These are phyloP conservation scores for Prunus kanzakura DNA, from an alignment of 306 rosid genomes.

Conservation along the genomic window DNA sequence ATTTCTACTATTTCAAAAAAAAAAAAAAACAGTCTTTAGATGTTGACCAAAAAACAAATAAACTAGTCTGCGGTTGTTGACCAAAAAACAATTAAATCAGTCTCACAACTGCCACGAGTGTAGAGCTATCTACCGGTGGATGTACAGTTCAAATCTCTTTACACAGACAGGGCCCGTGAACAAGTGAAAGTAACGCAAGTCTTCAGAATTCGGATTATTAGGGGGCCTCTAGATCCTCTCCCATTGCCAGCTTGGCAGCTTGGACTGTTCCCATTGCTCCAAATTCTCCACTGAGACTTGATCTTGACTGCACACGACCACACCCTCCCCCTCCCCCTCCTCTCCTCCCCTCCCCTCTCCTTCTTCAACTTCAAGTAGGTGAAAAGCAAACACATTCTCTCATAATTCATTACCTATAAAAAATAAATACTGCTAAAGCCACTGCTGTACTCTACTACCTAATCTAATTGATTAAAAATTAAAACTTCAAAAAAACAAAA, in stretches of 20 bases:
- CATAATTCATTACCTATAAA: neutral
- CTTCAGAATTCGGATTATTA: neutral
- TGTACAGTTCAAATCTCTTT: neutral
- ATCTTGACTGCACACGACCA: conserved; percentile 48
- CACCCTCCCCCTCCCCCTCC: conserved; percentile 2
- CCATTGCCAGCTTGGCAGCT: conserved; percentile 8
- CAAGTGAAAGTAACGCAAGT: neutral
- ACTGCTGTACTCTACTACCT: conserved; percentile 53
- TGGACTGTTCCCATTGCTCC: conserved; percentile 28
- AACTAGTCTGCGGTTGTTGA: too few species aligned
- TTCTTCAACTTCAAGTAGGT: conserved; percentile 43
- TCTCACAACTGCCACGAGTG: neutral
- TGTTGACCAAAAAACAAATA: too few species aligned
- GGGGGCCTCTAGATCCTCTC: conserved; percentile 9
- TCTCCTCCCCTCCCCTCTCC: conserved; percentile 11
- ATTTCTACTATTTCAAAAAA: too few species aligned
- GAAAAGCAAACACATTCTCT: conserved; percentile 52
- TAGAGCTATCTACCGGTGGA: neutral
- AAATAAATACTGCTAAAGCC: conserved; percentile 32
- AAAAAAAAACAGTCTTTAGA: too few species aligned
- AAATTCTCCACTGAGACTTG: conserved; percentile 1
- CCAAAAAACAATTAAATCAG: too few species aligned
- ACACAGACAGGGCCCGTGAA: neutral
- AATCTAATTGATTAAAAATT: conserved; percentile 33
- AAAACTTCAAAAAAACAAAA: conserved; percentile 14